Base-by-base conservation (phyloP, 129 eudicot species). In the Centrapalus pauciflorus region DNA sequence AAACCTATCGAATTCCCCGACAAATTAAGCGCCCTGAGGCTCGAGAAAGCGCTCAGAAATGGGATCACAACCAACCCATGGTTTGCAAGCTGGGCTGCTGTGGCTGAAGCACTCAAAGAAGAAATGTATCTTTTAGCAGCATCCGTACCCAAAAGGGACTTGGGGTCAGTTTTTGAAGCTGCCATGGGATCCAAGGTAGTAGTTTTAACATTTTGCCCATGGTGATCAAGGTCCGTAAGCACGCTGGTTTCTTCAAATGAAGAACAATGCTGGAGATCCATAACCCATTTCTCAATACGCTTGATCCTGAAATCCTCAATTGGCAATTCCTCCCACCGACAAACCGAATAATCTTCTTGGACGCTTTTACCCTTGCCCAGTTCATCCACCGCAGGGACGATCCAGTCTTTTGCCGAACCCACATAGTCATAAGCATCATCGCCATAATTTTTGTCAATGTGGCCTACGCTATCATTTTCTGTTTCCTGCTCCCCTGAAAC, bases 1-100 rank as follows among this genome's bases (percentile, higher is more conserved):
- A 56, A 26, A 89, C 99, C 96, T 86, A 93, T 93, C n/a, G 95
- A 74, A 84, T 93, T 93, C 55, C 99, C 99, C 7, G 99, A 93
- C 57, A 93, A 81, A 72, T 93, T 93, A 46, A 93, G 85, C 8
- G 88, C 82, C 71, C 77, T 84, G 33, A 93, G 87, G 92, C 96
- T 82, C n/a, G 73, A 79, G 82, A 93, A 89, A 40, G 95, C 88
- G 40, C 99, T 86, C 65, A 93, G 80, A 56, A 84, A 84, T 4
- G 99, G 99, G 62, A 93, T 86, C 64, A 75, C 95, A 70, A 80
- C 92, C 71, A 93, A 80, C 51, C 99, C 99, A 79, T 81, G 95
- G 75, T 84, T 93, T 57, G 86, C 81, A 67, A 93, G 83, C 76
- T 93, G 99, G 21, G 90, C 99, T 21, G 90, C 55, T 7, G 96